Conservation (phyloP, 1,139 yeast genomes). For the Candida gigantensis region DNA sequence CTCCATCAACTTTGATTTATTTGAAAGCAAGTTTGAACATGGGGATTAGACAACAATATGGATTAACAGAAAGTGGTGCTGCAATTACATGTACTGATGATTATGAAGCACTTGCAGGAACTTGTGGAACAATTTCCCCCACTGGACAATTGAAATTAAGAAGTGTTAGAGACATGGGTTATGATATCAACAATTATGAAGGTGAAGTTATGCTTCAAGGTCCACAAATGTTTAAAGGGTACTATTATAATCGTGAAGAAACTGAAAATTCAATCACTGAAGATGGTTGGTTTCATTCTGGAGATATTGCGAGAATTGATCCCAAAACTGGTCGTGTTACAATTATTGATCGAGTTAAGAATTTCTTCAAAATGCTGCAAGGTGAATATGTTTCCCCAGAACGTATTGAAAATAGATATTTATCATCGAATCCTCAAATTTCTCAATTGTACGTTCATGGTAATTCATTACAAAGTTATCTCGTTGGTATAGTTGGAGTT, state of each 20-base stretch:
- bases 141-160: conserved; percentile 29
- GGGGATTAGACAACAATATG: conserved; percentile 40
- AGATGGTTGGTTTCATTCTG: conserved; percentile 40
- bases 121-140: conserved; percentile 33
- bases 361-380: conserved; percentile 42
- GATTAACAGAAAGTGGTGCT: conserved; percentile 40
- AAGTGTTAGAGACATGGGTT: conserved; percentile 31
- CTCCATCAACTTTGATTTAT: conserved; percentile 32
- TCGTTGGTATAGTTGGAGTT: conserved; percentile 65
- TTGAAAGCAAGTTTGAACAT: conserved; percentile 34
- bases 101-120: conserved; percentile 36
- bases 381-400: conserved; percentile 43
- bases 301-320: conserved; percentile 38
- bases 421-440: conserved; percentile 28
- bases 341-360: conserved; percentile 40
- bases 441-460: conserved; percentile 48
- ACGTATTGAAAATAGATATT: conserved; percentile 33
- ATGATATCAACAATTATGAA: conserved; percentile 21
- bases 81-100: conserved; percentile 30
- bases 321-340: conserved; percentile 25
- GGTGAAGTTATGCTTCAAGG: conserved; percentile 37
- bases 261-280: conserved; percentile 22
- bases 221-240: conserved; percentile 31
- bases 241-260: conserved; percentile 27
- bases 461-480: conserved; percentile 52